Evolutionary conservation across 495 filamentous ascomycete genomes (phyloP), one percentile per base, ranked within the genome.

Genomic region (Parathielavia appendiculata): DNA sequence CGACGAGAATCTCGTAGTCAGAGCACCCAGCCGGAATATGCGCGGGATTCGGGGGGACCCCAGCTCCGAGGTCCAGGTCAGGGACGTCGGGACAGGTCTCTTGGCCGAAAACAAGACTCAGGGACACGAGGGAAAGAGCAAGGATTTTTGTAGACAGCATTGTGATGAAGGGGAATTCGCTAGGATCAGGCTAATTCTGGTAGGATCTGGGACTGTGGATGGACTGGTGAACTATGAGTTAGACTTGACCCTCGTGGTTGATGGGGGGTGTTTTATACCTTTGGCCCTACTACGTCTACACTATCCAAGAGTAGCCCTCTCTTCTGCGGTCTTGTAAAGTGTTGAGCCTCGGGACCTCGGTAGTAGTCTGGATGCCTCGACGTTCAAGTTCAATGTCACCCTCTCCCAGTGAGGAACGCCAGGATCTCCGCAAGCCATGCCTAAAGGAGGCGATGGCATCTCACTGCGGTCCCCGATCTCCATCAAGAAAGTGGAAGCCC

Each of bases 1-100:
- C 53, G 19, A 56, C 53, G 7, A 56, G 34, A 16, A 56, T 56
- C 43, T 56, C 53, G 10, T 38, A 56, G 32, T 47, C 41, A 4
- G 53, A 56, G 30, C 53, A 56, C 8, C 53, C 53, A 1, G 10
- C 34, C 5, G 53, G 53, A 26, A 56, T 56, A 19, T 56, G 41
- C 13, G 46, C 53, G 14, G 53, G 53, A n/a, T 56, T 43, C 41
- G 47, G 26, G 6, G 53, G 53, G 14, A 56, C 53, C 1, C 43
- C 43, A 2, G 36, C 53, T 13, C 53, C 53, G 12, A 56, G 36
- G 12, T 43, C 53, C 12, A 43, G 46, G 7, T 47, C 41, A 1
- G 53, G 53, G 11, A 56, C 30, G 13, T 22, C 17, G 12, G 53
- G 53, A 17, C 53, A 56, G 3, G 23, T 22, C 12, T 16, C 34